Evolutionary conservation across 176 grass and related monocot species (phyloP), one percentile per base, ranked within the genome.

Genomic region (Zea luxurians): DNA sequence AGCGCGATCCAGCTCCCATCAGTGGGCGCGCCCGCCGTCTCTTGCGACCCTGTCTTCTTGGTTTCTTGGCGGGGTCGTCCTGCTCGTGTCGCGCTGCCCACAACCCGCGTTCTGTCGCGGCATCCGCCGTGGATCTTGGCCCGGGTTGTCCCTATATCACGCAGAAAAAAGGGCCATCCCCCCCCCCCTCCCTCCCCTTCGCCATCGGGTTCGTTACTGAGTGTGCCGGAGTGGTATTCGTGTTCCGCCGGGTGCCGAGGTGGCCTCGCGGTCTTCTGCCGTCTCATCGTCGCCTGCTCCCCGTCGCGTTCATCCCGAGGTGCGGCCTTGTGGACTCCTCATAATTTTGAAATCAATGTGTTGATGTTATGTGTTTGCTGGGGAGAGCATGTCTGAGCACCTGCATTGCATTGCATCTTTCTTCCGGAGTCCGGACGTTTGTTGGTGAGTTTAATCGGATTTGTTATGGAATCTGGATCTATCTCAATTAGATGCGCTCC

Each of bases 361-460:
- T 17, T 17, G 16, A 12, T 55, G 64, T 45, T 44, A 18, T 35
- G 40, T 61, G 40, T 10, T n/a, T 12, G 46, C 46, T 50, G 68
- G 13, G 35, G 34, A 15, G 53, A 61, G 52, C 36, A 11, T 44
- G 7, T 68, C 64, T 68, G 17, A 47, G 37, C 6, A 57, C 54
- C 81, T 76, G 76, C 86, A 80, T 88, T 40, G 38, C 38, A 40
- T 40, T 88, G 70, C 6, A n/a, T 58, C 8, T 48, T 27, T 27
- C 27, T 27, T 27, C 27, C 27, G 27, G 27, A 27, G 27, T 27
- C 64, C 20, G 4, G 76, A 57, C 10, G 48, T 41, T 49, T 83
- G 50, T 2, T 45, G 34, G 72, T 21, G 38, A 57, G 44, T 36
- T 75, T 20, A 16, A 7, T 67, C 40, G 6, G 6, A 53, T 61